These are phyloP conservation scores for Auricularia cornea DNA, from an alignment of 768 basidiomycete genomes.

Conservation along the genomic window DNA sequence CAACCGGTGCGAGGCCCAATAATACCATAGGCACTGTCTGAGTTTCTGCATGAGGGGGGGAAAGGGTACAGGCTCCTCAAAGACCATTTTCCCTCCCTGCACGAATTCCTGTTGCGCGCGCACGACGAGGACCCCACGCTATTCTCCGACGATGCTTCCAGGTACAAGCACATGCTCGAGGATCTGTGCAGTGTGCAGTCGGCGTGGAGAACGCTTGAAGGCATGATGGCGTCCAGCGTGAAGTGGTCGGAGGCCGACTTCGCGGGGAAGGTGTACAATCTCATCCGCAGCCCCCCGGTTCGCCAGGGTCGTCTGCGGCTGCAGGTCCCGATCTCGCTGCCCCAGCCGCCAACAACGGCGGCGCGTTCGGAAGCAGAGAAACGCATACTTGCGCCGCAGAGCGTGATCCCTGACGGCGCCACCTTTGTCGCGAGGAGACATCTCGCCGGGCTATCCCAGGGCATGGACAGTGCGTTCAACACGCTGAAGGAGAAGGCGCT, in stretches of 20 bases:
- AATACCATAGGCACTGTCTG: background rate
- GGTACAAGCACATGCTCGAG: conserved; percentile 22
- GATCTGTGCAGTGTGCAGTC: conserved; percentile 32
- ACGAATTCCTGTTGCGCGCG: conserved; percentile 29
- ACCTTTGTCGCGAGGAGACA: conserved; percentile 35
- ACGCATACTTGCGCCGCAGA: conserved; percentile 31
- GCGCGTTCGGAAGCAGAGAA: conserved; percentile 23
- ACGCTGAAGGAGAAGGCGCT: conserved; percentile 33
- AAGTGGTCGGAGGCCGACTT: conserved; percentile 49
- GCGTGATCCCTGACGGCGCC: conserved; percentile 41
- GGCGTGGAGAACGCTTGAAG: conserved; percentile 41
- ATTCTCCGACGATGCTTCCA: conserved; percentile 25
- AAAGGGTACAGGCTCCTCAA: background rate
- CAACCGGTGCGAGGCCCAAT: background rate
- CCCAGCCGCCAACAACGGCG: conserved; percentile 33
- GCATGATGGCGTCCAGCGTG: conserved; percentile 34
- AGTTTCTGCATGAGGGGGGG: background rate
- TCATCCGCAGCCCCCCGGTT: conserved; percentile 40
- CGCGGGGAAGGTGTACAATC: conserved; percentile 48
- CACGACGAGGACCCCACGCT: conserved; percentile 27
- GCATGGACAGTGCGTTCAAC: conserved; percentile 40
- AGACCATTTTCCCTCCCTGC: conserved; percentile 18
- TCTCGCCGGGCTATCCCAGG: conserved; percentile 34
- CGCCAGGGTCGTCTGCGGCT: conserved; percentile 32
- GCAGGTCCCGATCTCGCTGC: conserved; percentile 40